Evolutionary conservation across 495 filamentous ascomycete genomes (phyloP).

Genomic region (Penicillium atrosanguineum): DNA sequence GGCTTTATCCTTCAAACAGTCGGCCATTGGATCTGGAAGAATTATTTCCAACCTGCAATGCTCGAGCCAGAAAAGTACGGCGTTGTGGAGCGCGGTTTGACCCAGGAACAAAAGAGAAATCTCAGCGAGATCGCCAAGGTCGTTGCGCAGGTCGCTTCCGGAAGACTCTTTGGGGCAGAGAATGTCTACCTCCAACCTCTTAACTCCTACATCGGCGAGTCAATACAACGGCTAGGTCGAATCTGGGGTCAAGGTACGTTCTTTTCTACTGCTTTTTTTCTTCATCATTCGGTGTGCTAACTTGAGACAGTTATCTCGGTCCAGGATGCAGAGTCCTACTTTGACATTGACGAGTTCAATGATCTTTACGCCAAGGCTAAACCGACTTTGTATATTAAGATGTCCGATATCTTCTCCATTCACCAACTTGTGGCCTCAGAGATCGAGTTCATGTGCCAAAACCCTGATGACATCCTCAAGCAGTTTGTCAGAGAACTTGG

Average conservation of each 20-base stretch:
- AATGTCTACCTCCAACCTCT: constrained; percentile 95
- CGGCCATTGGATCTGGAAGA: constrained; percentile 88
- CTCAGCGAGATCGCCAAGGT: constrained; percentile 89
- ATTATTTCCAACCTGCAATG: constrained; percentile 87
- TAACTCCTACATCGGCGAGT: constrained; percentile 84
- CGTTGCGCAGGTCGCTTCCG: constrained; percentile 78
- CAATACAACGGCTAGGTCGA: constrained; percentile 73
- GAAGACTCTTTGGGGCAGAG: constrained; percentile 85
- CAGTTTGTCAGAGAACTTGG: constrained; percentile 92
- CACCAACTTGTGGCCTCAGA: constrained; percentile 84
- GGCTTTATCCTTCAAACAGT: constrained; percentile 78
- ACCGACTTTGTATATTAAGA: constrained; percentile 96
- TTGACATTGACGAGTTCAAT: constrained; percentile 98
- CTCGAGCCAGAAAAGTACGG: constrained; percentile 85
- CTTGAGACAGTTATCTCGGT: constrained; percentile 68
- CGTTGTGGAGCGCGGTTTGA: constrained; percentile 80
- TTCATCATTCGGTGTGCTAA: constrained; percentile 19
- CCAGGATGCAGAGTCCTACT: constrained; percentile 80
- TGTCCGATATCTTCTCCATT: constrained; percentile 95
- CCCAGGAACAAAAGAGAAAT: constrained; percentile 91
- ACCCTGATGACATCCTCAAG: constrained; percentile 81
- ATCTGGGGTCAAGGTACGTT: constrained; percentile 66
- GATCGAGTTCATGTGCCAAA: constrained; percentile 69
- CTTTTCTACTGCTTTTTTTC: neutral
- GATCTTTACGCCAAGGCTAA: constrained; percentile 94